Conservation (phyloP, 352 stramenopile genomes). For the Pythium myriotylum region DNA sequence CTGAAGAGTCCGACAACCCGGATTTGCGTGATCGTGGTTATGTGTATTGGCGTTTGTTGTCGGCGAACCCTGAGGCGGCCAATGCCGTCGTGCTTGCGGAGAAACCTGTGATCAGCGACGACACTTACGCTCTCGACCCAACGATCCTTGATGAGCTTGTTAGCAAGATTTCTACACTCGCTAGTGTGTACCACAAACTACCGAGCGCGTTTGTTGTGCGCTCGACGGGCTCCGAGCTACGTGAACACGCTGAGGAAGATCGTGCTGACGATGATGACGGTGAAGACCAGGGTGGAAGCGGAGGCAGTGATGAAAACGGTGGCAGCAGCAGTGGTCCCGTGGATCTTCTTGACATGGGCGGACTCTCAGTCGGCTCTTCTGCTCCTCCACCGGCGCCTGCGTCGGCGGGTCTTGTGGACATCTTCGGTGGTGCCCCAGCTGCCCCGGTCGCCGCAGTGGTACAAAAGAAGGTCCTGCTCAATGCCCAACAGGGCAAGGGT, state of each 20-base stretch:
- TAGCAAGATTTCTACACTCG: conserved; percentile 97
- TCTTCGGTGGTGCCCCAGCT: conserved; percentile 62
- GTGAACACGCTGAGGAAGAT: conserved; percentile 69
- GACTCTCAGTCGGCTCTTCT: conserved; percentile 70
- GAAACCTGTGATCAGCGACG: conserved; percentile 99
- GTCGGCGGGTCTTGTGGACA: conserved; percentile 67
- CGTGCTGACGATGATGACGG: conserved; percentile 44
- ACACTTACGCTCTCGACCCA: conserved; percentile 96
- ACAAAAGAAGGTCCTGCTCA: conserved; percentile 77
- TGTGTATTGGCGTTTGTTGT: conserved; percentile 99
- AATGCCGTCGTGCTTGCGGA: conserved; percentile 98
- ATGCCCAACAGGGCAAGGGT: conserved; percentile 83
- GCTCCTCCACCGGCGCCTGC: conserved; percentile 37
- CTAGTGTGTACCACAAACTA: conserved; percentile 98
- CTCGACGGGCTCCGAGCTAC: conserved; percentile 78
- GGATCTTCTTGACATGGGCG: conserved; percentile 85
- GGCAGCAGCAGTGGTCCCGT: conserved; percentile 36
- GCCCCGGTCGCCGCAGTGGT: conserved; percentile 38
- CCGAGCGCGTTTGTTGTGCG: conserved; percentile 83
- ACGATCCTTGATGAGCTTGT: conserved; percentile 96
- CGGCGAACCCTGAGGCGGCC: conserved; percentile 97
- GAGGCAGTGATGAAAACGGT: conserved; percentile 37
- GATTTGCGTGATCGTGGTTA: conserved; percentile 98
- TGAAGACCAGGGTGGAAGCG: conserved; percentile 65
- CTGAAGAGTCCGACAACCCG: conserved; percentile 98